These are phyloP conservation scores for Ustilago sp. DNA, from an alignment of 1,284 basidiomycete species.

Conservation along the genomic window DNA sequence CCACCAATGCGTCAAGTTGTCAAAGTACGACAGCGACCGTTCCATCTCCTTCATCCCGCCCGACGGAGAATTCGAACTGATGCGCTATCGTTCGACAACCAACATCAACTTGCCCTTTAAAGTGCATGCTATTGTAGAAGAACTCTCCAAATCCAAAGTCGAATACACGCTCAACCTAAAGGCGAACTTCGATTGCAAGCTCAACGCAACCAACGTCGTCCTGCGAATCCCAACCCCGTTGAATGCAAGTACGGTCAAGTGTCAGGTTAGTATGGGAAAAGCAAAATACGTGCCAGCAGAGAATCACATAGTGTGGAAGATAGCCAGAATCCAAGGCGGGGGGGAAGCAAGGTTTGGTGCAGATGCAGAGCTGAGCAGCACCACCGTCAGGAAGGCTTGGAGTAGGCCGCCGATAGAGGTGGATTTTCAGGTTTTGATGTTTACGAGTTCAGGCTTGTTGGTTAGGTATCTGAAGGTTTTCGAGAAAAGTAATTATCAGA, in stretches of 20 bases:
- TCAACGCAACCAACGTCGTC: slow-evolving; percentile 91
- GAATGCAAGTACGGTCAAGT: slow-evolving; percentile 90
- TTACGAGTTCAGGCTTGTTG: slow-evolving; percentile 92
- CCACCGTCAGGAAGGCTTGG: slow-evolving; percentile 87
- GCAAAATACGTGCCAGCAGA: slow-evolving; percentile 96
- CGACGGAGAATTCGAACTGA: slow-evolving; percentile 98
- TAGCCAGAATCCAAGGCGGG: slow-evolving; percentile 90
- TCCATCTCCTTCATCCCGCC: slow-evolving; percentile 97
- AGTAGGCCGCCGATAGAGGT: slow-evolving; percentile 96
- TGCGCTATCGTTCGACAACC: slow-evolving; percentile 94
- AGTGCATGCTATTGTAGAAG: slow-evolving; percentile 89
- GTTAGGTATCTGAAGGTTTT: slow-evolving; percentile 98
- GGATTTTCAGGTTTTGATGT: slow-evolving; percentile 98
- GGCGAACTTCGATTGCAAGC: slow-evolving; percentile 88
- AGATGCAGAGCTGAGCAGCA: slow-evolving; percentile 84
- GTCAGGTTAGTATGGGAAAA: slow-evolving; percentile 90
- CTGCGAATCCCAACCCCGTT: slow-evolving; percentile 94
- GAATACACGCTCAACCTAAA: slow-evolving; percentile 90
- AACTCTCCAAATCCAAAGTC: slow-evolving; percentile 89
- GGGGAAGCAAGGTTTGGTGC: slow-evolving; percentile 88
- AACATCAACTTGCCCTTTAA: slow-evolving; percentile 94
- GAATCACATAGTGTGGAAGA: slow-evolving; percentile 98
- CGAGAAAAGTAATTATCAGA: slow-evolving; percentile 90
- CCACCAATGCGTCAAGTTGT: slow-evolving; percentile 95
- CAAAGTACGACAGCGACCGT: slow-evolving; percentile 90